Evolutionary conservation across 345 rosid species (phyloP).

Genomic region (Eucalyptus erythrocorys): DNA sequence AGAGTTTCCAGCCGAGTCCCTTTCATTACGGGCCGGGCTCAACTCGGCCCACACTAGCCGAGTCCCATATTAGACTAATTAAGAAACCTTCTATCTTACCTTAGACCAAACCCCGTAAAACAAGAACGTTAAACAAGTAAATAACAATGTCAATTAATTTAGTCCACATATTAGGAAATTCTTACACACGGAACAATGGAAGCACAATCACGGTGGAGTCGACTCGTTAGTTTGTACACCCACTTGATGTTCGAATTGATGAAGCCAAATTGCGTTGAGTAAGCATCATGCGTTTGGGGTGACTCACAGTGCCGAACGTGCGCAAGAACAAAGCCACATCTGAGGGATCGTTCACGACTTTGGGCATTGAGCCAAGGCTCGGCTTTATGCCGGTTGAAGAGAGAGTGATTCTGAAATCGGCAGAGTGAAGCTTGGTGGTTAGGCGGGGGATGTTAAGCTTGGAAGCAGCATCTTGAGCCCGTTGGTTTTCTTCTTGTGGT

Average conservation of each 20-base stretch:
- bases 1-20: too few species aligned
- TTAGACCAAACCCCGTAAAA: too few species aligned
- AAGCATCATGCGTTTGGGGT: conserved; percentile 52
- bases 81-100: too few species aligned
- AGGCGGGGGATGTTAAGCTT: conserved; percentile 30
- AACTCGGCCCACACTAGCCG: too few species aligned
- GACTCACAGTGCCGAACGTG: conserved; percentile 55
- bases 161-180: too few species aligned
- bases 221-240: conserved; percentile 58
- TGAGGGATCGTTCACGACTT: conserved; percentile 32
- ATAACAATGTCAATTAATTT: too few species aligned
- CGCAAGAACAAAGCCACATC: conserved; percentile 55
- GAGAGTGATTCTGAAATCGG: conserved; percentile 11
- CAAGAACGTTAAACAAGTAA: too few species aligned
- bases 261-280: conserved; percentile 47
- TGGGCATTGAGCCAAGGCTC: neutral
- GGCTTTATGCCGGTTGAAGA: neutral
- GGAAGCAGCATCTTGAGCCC: conserved; percentile 39
- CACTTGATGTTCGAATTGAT: conserved; percentile 37
- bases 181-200: conserved; percentile 71
- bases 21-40: too few species aligned
- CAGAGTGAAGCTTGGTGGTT: conserved; percentile 19
- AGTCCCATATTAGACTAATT: too few species aligned
- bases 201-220: conserved; percentile 74
- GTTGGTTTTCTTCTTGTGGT: conserved; percentile 15